phyloP scores from a whole-genome alignment of 2,329 filamentous ascomycete genomes.

The Pseudofabraea citricarpa region DNA sequence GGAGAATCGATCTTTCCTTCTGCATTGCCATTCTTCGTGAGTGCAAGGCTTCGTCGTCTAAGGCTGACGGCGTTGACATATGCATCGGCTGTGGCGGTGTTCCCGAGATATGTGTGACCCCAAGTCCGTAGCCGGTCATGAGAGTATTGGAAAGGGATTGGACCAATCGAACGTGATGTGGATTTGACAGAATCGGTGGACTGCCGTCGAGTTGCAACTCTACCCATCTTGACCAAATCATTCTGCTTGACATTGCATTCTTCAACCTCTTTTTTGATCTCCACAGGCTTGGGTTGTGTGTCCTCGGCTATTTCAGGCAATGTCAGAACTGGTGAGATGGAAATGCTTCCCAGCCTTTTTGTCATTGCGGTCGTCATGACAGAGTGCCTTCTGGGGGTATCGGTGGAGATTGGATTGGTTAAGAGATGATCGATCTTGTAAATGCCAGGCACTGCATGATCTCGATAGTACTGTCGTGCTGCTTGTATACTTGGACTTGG shows the following conservation, averaged over 20 bases:
- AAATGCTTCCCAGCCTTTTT: not conserved
- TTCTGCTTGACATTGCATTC: conserved; percentile 1
- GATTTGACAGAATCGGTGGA: not conserved
- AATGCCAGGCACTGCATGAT: conserved; percentile 11
- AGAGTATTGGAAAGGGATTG: conserved; percentile 20
- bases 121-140: conserved; percentile 35
- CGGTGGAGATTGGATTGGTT: not conserved
- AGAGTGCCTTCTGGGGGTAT: conserved; percentile 14
- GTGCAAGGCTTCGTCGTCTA: conserved; percentile 26
- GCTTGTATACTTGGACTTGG: conserved; percentile 21
- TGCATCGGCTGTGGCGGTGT: conserved; percentile 37
- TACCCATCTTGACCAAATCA: conserved; percentile 1
- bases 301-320: conserved; percentile 10
- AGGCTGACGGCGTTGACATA: conserved; percentile 40
- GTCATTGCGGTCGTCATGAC: not conserved
- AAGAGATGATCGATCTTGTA: conserved; percentile 2
- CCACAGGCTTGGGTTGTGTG: not conserved
- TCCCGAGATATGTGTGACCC: conserved; percentile 37
- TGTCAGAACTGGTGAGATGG: conserved; percentile 4
- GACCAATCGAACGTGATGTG: not conserved
- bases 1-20: not conserved
- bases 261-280: not conserved
- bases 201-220: not conserved
- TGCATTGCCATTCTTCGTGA: not conserved
- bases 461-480: conserved; percentile 20